Base-by-base conservation (phyloP, 1,284 basidiomycete species). In the Waitea zeae region DNA sequence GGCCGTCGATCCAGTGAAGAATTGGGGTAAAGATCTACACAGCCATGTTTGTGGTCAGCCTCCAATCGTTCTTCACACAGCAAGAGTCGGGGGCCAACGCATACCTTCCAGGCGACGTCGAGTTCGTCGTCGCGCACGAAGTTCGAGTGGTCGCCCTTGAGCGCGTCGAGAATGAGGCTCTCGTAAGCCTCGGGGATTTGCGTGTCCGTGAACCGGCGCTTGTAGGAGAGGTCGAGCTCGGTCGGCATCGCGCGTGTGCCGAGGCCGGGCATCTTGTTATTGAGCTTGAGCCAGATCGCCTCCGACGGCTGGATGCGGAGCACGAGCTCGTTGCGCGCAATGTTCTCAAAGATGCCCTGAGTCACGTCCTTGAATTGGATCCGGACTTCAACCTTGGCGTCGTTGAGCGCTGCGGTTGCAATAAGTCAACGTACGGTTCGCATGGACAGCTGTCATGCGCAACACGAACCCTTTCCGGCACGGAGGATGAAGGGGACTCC, bases 361-460 rank as follows among this genome's bases (percentile, higher is more conserved):
- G 88, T 89, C 38, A 92, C 89, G 50, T 95, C 89, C 59, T 89
- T 93, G 68, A 88, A 96, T 57, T 95, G 90, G 43, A 95, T 79
- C 37, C 90, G 83, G 48, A 96, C 77, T 58, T 95, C 92, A 38
- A 95, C 90, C 62, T 96, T 96, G 52, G 86, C 82, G 58, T 95
- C 90, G 60, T 95, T 93, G 39, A 96, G 62, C 7, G 90, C 89
- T 92, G 45, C 24, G 26, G 31, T 22, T n/a, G n/a, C 20, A 15
- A 27, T 14, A 9, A 33, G 36, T 5, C 4, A 31, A 22, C 24
- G 17, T 29, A 30, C 17, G 17, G 12, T 28, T 26, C 20, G 35
- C 32, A 13, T 15, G 17, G 13, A 33, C n/a, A 13, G 22, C n/a
- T 31, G n/a, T 31, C 14, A 36, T 33, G 22, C 18, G 12, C 22